Conservation (phyloP, 1,284 basidiomycete genomes). For the Tilletia caries region DNA sequence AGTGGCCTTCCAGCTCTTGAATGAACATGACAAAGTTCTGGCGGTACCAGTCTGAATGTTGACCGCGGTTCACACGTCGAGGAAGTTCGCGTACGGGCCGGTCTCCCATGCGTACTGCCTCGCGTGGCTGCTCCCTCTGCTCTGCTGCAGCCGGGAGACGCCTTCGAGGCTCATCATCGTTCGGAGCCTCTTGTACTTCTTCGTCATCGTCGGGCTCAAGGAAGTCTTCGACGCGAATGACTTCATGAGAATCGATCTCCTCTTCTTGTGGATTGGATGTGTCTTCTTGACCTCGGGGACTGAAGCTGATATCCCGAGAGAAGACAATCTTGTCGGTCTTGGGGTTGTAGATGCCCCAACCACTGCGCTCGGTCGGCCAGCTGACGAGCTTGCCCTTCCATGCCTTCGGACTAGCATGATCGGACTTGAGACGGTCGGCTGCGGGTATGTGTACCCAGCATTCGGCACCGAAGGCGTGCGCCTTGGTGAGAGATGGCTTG, state of each 20-base stretch:
- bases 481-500: not conserved
- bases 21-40: conserved; percentile 1
- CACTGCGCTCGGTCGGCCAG: too few relatives aligned
- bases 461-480: not conserved
- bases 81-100: not conserved
- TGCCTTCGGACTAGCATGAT: not conserved
- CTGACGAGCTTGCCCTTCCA: too few relatives aligned
- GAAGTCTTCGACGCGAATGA: not conserved
- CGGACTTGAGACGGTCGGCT: conserved; percentile 2
- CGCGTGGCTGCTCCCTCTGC: not conserved
- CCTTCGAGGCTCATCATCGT: not conserved
- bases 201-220: not conserved
- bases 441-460: not conserved
- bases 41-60: not conserved
- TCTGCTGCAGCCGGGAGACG: not conserved
- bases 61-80: not conserved
- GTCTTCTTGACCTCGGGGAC: not conserved
- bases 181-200: not conserved
- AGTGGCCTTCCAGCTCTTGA: not conserved
- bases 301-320: not conserved
- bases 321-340: not conserved
- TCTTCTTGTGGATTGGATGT: not conserved
- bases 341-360: not conserved
- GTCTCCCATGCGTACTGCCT: not conserved
- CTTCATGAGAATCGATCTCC: not conserved